phyloP scores from a whole-genome alignment of 163 green algal species.

The Chlamydomonas reinhardtii region DNA sequence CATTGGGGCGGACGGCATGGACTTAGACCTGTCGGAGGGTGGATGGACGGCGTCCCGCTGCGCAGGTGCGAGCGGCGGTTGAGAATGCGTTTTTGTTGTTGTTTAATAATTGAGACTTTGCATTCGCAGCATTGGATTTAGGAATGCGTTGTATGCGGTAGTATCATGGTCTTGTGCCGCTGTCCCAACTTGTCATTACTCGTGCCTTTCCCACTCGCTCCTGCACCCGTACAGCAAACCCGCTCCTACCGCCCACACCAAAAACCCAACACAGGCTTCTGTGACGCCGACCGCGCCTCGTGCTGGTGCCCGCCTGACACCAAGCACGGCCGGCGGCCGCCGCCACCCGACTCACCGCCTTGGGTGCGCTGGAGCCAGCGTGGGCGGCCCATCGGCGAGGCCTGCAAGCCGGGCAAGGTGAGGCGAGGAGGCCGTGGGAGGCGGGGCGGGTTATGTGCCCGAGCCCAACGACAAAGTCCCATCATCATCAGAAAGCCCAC shows the following conservation, averaged over 20 bases:
- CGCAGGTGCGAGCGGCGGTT: slow-evolving; percentile 1
- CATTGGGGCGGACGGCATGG: slow-evolving; percentile 15
- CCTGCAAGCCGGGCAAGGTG: slow-evolving; percentile 41
- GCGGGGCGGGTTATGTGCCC: too few species aligned
- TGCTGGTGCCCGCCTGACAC: slow-evolving; percentile 43
- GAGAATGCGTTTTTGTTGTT: too few species aligned
- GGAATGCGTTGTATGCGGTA: too few species aligned
- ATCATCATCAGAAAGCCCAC: too few species aligned
- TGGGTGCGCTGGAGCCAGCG: slow-evolving; percentile 33
- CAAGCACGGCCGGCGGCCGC: slow-evolving; percentile 23
- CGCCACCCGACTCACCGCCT: slow-evolving; percentile 27
- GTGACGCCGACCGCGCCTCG: slow-evolving; percentile 22
- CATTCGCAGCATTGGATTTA: too few species aligned
- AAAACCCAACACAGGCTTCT: neutral
- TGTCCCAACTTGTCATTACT: too few species aligned
- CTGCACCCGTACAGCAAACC: too few species aligned
- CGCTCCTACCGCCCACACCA: too few species aligned
- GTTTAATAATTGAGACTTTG: too few species aligned
- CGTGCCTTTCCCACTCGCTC: too few species aligned
- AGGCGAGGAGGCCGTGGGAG: neutral
- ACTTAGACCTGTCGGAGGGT: slow-evolving; percentile 1
- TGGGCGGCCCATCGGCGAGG: slow-evolving; percentile 11
- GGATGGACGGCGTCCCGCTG: slow-evolving; percentile 44
- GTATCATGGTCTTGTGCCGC: too few species aligned
- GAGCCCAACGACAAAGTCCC: too few species aligned